These are phyloP conservation scores for Fonsecaea nubica DNA, from an alignment of 2,329 filamentous ascomycete species.

Conservation along the genomic window DNA sequence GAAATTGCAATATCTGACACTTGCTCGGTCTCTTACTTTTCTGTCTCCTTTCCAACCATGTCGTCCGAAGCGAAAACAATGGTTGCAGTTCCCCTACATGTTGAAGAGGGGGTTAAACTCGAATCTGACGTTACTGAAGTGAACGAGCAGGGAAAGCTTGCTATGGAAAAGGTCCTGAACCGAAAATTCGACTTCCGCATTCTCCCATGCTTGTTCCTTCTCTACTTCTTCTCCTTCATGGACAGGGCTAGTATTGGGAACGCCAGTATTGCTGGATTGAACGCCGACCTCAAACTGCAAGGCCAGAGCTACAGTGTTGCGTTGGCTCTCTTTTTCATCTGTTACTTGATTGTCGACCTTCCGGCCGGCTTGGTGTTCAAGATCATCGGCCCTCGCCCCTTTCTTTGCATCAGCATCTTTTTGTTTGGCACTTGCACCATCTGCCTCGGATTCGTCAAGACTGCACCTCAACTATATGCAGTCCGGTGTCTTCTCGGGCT, in stretches of 20 bases:
- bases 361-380: constrained; percentile 26
- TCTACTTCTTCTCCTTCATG: constrained; percentile 69
- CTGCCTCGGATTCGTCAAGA: constrained; percentile 44
- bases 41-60: not conserved
- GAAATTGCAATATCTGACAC: not conserved
- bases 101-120: not conserved
- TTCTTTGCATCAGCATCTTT: constrained; percentile 14
- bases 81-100: not conserved
- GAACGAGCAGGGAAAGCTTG: constrained; percentile 4
- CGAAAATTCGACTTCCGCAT: constrained; percentile 45
- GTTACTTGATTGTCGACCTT: not conserved
- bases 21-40: not conserved
- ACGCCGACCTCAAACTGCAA: not conserved
- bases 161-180: constrained; percentile 9
- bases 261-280: constrained; percentile 41
- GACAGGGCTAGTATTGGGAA: constrained; percentile 76
- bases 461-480: constrained; percentile 61
- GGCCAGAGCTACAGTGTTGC: not conserved
- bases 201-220: constrained; percentile 65
- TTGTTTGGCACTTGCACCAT: constrained; percentile 70
- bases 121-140: not conserved
- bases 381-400: constrained; percentile 21
- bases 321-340: not conserved
- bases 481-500: constrained; percentile 68
- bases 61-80: not conserved